Evolutionary conservation across 129 eudicot species (phyloP), one percentile per base, ranked within the genome.

Genomic region (Calendula officinalis): DNA sequence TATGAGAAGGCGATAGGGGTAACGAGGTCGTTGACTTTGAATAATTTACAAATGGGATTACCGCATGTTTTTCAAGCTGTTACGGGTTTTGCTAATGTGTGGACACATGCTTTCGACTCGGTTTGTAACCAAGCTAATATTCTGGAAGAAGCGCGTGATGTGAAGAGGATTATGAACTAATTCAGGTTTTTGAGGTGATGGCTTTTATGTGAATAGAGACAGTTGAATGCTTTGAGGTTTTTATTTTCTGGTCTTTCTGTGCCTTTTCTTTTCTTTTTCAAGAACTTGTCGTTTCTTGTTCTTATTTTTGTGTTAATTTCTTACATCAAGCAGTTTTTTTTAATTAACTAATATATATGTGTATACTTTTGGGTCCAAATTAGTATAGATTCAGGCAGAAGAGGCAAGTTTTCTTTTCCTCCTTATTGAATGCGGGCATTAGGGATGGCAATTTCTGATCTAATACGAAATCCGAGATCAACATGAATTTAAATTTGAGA

Each of bases 61-160:
- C 98, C 96, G 3, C 95, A 88, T 44, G 96, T 85, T 5, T 92
- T 92, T 72, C 96, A 92, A 85, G 98, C 96, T 0, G 81, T 92
- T 50, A 88, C 96, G 4, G 96, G 95, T 10, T 92, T 92, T 13
- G 90, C 98, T 3, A 92, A 86, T 44, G 96, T 87, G 41, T 92
- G 88, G 81, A 85, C 80, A 6, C 89, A 92, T 62, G 86, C 83
- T 10, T 92, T 92, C 45, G 96, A 92, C 78, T 78, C 91, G 7
- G 95, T 92, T 13, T 84, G 81, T 69, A 88, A 81, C 82, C 84
- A 80, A 62, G 86, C 89, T 3, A 88, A 85, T 44, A 61, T 54
- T 49, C 64, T 63, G 8, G 83, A 73, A 36, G 89, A 79, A 72
- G 71, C 62, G 70, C 81, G 80, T 48, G 80, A 81, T 33, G 84